Base-by-base conservation (phyloP, 148 eudicot species). In the Amaranthus palmeri region DNA sequence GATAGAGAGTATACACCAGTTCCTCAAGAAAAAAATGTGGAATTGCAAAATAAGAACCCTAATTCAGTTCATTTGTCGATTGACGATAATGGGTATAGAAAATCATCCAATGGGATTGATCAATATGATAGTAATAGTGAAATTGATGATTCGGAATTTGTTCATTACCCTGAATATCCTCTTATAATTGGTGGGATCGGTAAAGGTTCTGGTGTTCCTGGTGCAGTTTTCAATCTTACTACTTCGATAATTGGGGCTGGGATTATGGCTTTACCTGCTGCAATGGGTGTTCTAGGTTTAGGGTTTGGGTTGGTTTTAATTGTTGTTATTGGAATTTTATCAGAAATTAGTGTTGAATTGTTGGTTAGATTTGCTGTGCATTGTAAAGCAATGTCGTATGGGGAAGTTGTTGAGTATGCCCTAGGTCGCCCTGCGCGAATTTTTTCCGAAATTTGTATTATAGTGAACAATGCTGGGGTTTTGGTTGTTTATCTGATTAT, bases 191-290 rank as follows among this genome's bases (percentile, higher is more conserved):
- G 82, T 54, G 88, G 77, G 3, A 74, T 66, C 6, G 86, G 83
- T 18, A 50, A 81, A 48, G 88, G 87, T 15, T 91, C 98, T 1
- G 92, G 96, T n/a, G 75, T 87, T 17, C 79, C 86, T 18, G 88
- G 98, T 17, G 98, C 98, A 9, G 91, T 93, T 50, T 93, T 91
- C 74, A 93, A 93, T 76, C 88, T 93, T 41, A 85, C 98, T 15
- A 93, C 98, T 4, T 79, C 98, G 0, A 83, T 93, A 52, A 82
- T 93, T 63, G 98, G 98, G 63, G 98, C 98, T 7, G 98, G 98
- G n/a, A 93, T 93, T 51, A 93, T 93, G 98, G 98, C 98, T 67
- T 78, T 93, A 71, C 97, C 98, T 3, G 97, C 97, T 6, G 86
- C 98, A 14, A 93, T 93, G 97, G 91, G 90, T 59, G 97, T 91